Evolutionary conservation across 257 asterid genomes (phyloP).

Genomic region (Cynanchum wilfordii): DNA sequence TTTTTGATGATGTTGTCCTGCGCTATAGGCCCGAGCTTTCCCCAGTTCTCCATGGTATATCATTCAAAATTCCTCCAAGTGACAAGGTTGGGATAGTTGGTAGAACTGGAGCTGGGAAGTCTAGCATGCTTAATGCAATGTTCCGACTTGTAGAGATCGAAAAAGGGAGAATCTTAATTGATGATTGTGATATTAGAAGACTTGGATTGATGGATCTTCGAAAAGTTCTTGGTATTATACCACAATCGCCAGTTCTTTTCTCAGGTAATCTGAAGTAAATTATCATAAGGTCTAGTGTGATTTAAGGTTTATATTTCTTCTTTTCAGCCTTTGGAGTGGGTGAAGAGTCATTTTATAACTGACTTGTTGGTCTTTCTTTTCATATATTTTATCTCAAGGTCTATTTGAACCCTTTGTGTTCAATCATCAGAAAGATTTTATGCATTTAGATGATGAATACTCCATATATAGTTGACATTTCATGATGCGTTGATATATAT

Average conservation of each 20-base stretch:
- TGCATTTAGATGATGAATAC: neutral
- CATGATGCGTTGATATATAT: neutral
- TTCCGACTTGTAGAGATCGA: constrained; percentile 90
- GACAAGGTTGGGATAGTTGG: constrained; percentile 97
- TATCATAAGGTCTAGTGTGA: neutral
- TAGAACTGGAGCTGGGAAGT: constrained; percentile 97
- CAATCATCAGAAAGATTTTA: neutral
- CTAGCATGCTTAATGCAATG: constrained; percentile 95
- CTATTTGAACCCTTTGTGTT: neutral
- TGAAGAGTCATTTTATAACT: neutral
- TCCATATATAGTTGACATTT: neutral
- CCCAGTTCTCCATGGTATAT: constrained; percentile 85
- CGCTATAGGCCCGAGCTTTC: constrained; percentile 97
- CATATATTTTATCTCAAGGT: neutral
- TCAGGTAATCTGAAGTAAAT: constrained; percentile 52
- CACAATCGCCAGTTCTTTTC: constrained; percentile 94
- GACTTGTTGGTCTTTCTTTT: neutral
- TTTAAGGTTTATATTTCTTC: neutral
- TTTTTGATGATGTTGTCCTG: constrained; percentile 70
- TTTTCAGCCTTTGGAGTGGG: neutral
- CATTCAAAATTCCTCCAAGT: constrained; percentile 72
- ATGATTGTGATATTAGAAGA: constrained; percentile 67
- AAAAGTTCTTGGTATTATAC: constrained; percentile 91
- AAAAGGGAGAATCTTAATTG: constrained; percentile 72
- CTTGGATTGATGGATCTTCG: constrained; percentile 86